Evolutionary conservation across 2,329 filamentous ascomycete species (phyloP).

Genomic region (Metarhizium anisopliae): DNA sequence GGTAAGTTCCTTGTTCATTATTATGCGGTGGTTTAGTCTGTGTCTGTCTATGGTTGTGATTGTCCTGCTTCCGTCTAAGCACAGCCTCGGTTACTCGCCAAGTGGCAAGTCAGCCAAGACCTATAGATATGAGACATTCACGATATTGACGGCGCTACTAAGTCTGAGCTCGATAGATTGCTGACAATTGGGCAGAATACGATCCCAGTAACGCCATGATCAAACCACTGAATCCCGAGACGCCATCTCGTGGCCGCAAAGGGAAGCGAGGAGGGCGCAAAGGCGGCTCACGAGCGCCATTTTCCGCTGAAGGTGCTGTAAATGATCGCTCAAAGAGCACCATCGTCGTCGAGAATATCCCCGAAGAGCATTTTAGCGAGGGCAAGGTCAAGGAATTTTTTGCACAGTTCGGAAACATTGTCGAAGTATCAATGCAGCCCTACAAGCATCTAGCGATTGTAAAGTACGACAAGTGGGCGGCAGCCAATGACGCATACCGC

Average conservation of each 20-base stretch:
- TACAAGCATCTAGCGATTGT: slow-evolving; percentile 61
- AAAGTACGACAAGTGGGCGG: slow-evolving; percentile 56
- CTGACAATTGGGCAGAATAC: slow-evolving; percentile 18
- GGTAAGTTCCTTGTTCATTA: slow-evolving; percentile 11
- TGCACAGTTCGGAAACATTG: slow-evolving; percentile 58
- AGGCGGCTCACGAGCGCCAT: slow-evolving; percentile 39
- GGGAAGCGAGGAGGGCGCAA: slow-evolving; percentile 27
- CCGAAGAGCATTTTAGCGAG: slow-evolving; percentile 60
- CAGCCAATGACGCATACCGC: slow-evolving; percentile 61
- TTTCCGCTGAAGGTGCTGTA: slow-evolving; percentile 56
- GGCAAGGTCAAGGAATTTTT: slow-evolving; percentile 61
- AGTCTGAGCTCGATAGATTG: neutral
- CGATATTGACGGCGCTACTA: too few species aligned
- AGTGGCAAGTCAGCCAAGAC: too few species aligned
- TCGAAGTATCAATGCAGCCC: slow-evolving; percentile 54
- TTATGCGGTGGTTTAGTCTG: neutral
- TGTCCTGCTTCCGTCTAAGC: neutral
- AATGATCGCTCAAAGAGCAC: slow-evolving; percentile 55
- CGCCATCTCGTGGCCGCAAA: slow-evolving; percentile 17
- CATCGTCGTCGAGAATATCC: slow-evolving; percentile 71
- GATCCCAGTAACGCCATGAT: slow-evolving; percentile 21
- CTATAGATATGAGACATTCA: neutral
- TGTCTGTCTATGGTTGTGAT: neutral
- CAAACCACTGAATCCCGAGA: slow-evolving; percentile 8
- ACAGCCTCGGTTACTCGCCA: too few species aligned